Evolutionary conservation across 257 asterid species (phyloP).

Genomic region (Buddleja alternifolia): DNA sequence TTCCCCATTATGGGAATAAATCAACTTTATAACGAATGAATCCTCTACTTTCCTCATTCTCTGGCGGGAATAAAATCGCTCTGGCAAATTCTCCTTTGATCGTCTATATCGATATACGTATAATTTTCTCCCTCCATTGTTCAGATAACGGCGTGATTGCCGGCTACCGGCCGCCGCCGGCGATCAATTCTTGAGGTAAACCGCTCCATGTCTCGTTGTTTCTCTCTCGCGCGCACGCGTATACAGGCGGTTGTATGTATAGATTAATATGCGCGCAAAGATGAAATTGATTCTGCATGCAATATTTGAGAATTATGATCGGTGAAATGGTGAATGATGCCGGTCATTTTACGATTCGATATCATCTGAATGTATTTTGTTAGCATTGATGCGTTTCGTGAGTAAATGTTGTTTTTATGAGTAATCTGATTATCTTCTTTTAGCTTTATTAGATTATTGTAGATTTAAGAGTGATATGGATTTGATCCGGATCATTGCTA

Average conservation of each 20-base stretch:
- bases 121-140: constrained; percentile 23
- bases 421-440: background rate
- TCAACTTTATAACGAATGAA: background rate
- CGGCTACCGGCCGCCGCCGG: constrained; percentile 24
- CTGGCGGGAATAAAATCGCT: constrained; percentile 19
- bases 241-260: background rate
- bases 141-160: constrained; percentile 25
- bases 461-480: background rate
- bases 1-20: no score
- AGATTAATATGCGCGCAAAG: background rate
- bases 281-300: background rate
- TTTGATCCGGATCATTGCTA: background rate
- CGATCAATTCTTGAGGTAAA: constrained; percentile 34
- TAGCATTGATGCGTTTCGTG: background rate
- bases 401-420: no score
- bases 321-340: constrained; percentile 18
- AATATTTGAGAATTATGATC: constrained; percentile 10
- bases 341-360: background rate
- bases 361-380: constrained; percentile 11
- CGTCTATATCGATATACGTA: background rate
- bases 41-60: constrained; percentile 28
- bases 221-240: background rate
- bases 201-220: background rate
- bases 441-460: background rate
- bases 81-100: constrained; percentile 2